These are phyloP conservation scores for Lodderomyces jiufengensis DNA, from an alignment of 1,139 yeast genomes.

Conservation along the genomic window DNA sequence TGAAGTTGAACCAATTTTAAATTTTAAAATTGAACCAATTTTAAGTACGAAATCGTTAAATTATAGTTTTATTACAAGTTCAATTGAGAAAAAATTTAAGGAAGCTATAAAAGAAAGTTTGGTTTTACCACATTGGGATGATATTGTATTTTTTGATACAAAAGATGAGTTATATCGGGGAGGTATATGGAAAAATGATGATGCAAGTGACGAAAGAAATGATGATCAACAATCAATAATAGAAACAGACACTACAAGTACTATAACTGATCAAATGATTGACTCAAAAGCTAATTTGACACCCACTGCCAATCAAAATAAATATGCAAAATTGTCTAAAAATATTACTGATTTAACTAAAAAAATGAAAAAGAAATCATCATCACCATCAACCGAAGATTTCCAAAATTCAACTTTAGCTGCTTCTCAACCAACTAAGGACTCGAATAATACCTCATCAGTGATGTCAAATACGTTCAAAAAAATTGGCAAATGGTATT, in stretches of 20 bases:
- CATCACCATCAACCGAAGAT: constrained; percentile 8
- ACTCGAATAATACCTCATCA: constrained; percentile 3
- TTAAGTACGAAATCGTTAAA: constrained; percentile 80
- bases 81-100: constrained; percentile 72
- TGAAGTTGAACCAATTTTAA: constrained; percentile 72
- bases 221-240: not conserved
- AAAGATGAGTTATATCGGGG: constrained; percentile 72
- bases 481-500: constrained; percentile 70
- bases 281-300: constrained; percentile 11
- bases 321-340: too few relatives aligned
- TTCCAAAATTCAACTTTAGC: constrained; percentile 1
- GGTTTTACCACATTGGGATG: constrained; percentile 88
- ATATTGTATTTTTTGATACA: constrained; percentile 68
- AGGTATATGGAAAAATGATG: constrained; percentile 73
- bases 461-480: constrained; percentile 39
- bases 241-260: constrained; percentile 1
- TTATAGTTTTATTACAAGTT: constrained; percentile 72
- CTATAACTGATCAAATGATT: not conserved
- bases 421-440: not conserved
- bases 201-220: constrained; percentile 4
- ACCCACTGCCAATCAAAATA: not conserved
- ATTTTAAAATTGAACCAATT: constrained; percentile 78
- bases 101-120: constrained; percentile 77
- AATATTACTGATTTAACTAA: constrained; percentile 32
- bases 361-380: constrained; percentile 28